Evolutionary conservation across 306 rosid species (phyloP), one percentile per base, ranked within the genome.

Genomic region (Abrus precatorius): DNA sequence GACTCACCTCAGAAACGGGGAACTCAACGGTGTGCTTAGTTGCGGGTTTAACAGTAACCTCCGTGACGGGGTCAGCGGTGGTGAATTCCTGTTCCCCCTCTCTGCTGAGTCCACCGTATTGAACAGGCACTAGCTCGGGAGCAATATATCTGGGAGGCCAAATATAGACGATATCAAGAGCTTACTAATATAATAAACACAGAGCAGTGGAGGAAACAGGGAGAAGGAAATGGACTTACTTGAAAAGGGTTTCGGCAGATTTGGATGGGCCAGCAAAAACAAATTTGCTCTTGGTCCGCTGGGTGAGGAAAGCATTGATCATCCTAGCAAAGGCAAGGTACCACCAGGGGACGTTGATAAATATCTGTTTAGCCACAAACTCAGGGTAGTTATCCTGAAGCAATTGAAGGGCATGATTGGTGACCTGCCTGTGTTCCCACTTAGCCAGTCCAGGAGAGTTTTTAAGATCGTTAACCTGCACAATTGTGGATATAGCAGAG

Each of bases 331-430:
- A 84, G 45, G 99, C 98, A 38, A 90, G 95, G 84, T 90, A 95
- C 99, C 99, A 95, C 86, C 92, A 93, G 0, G 99, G 99, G 53
- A 89, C 98, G 74, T 95, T 95, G 83, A 95, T 93, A 84, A 95
- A 93, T 49, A 93, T 82, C 99, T 95, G 92, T 55, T 92, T 95
- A 67, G 99, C 99, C 0, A 95, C 95, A 43, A 93, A 85, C 69
- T 95, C 99, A 0, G 99, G 99, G 86, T 95, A 95, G 65, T 95
- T 95, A 76, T 95, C 99, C 71, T 95, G 98, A 56, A 95, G 82
- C 74, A 95, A 47, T 1, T 78, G 91, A 74, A 95, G 90, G 5
- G 97, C 97, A 72, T 91, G 97, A 38, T 95, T 93, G 8, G 95
- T 93, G 9, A 97, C 94, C 12, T 65, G 88, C 68, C 97, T 67